These are phyloP conservation scores for Wickerhamiella musiphila DNA, from an alignment of 805 yeast genomes.

Conservation along the genomic window DNA sequence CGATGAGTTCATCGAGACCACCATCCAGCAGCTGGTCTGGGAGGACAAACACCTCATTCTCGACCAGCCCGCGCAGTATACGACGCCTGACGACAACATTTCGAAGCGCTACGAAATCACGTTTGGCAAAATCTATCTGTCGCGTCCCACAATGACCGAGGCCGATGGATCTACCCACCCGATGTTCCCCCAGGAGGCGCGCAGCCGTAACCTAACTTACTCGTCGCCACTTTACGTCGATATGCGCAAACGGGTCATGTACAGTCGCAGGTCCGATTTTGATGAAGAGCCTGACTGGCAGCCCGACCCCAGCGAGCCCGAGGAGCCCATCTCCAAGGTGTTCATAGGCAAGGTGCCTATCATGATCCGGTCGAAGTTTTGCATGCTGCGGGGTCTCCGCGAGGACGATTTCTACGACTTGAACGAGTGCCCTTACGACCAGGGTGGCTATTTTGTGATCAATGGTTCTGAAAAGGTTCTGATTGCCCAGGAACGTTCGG, in stretches of 20 bases:
- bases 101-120: conserved; percentile 88
- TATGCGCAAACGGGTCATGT: conserved; percentile 73
- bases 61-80: conserved; percentile 97
- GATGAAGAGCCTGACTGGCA: conserved; percentile 39
- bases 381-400: conserved; percentile 75
- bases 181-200: conserved; percentile 95
- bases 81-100: conserved; percentile 74
- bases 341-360: conserved; percentile 95
- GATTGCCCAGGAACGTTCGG: conserved; percentile 96
- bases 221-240: conserved; percentile 93
- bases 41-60: conserved; percentile 87
- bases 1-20: conserved; percentile 91
- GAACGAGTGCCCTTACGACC: conserved; percentile 97
- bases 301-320: conserved; percentile 40
- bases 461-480: conserved; percentile 97
- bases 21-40: conserved; percentile 91
- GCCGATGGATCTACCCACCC: conserved; percentile 99
- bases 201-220: conserved; percentile 88
- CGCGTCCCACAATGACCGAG: conserved; percentile 96
- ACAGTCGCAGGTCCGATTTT: conserved; percentile 14
- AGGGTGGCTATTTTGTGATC: conserved; percentile 98
- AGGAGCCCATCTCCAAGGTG: conserved; percentile 60
- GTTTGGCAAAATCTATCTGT: conserved; percentile 93
- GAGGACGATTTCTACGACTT: conserved; percentile 89
- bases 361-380: conserved; percentile 91